Percentiles rank a stretch among this genome's conserved stretches.
Conservation (phyloP, 352 stramenopile genomes). For the Blastocystis sp. region DNA sequence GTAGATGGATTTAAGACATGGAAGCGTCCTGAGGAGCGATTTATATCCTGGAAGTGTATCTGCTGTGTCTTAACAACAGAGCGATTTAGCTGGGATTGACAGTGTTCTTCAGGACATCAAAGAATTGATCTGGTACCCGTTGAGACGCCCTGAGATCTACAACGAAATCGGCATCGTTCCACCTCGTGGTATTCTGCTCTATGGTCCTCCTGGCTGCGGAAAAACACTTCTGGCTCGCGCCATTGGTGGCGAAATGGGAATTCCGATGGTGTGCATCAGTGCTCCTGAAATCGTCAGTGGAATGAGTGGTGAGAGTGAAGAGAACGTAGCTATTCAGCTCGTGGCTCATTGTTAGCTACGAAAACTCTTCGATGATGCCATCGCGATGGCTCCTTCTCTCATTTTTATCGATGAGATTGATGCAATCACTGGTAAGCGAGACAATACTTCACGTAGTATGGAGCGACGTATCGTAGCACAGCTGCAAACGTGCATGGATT, state of each 20-base stretch:
- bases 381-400: constrained; percentile 77
- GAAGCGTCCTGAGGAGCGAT: constrained; percentile 57
- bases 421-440: constrained; percentile 79
- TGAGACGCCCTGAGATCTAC: constrained; percentile 86
- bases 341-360: constrained; percentile 73
- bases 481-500: constrained; percentile 71
- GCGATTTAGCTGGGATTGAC: constrained; percentile 80
- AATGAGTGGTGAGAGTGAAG: constrained; percentile 77
- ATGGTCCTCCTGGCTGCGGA: constrained; percentile 82
- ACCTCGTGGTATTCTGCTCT: constrained; percentile 79
- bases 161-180: constrained; percentile 81
- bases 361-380: constrained; percentile 78
- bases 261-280: constrained; percentile 75
- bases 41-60: constrained; percentile 30
- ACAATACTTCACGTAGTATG: constrained; percentile 80
- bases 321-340: constrained; percentile 68
- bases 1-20: constrained; percentile 44
- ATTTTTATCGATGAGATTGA: constrained; percentile 87
- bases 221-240: constrained; percentile 85
- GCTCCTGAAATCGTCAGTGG: constrained; percentile 85
- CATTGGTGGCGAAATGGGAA: constrained; percentile 82
- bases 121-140: constrained; percentile 87
- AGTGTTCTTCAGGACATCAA: constrained; percentile 77
- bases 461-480: constrained; percentile 87
- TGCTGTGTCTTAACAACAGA: constrained; percentile 63